Evolutionary conservation across 140 eudicot species (phyloP).

Genomic region (Erigeron philadelphicus): DNA sequence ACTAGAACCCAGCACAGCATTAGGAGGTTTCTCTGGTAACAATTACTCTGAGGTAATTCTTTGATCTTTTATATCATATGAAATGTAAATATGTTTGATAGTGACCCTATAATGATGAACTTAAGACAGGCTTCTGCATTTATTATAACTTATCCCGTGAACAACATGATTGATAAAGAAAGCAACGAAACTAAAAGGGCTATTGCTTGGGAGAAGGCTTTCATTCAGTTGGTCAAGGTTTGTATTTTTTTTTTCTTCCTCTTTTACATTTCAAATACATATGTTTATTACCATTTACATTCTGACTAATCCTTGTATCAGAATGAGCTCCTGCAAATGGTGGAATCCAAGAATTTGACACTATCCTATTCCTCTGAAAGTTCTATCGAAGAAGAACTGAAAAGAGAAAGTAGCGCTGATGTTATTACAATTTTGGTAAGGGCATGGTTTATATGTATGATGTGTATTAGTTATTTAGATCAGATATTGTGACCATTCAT

Average conservation of each 20-base stretch:
- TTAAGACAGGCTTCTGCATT: constrained; percentile 89
- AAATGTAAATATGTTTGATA: constrained; percentile 18
- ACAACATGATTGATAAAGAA: constrained; percentile 76
- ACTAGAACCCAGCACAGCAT: constrained; percentile 92
- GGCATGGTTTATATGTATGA: constrained; percentile 9
- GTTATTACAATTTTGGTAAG: constrained; percentile 80
- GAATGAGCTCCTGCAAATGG: constrained; percentile 90
- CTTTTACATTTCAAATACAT: background rate
- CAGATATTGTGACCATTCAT: background rate
- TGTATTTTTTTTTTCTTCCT: constrained; percentile 2
- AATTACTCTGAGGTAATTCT: constrained; percentile 81
- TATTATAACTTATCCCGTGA: constrained; percentile 84
- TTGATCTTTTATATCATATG: background rate
- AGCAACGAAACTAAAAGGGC: constrained; percentile 72
- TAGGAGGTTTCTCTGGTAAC: constrained; percentile 90
- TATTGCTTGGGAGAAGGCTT: constrained; percentile 95
- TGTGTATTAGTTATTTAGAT: background rate
- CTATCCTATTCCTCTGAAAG: constrained; percentile 94
- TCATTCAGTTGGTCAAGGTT: constrained; percentile 85
- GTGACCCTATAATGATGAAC: constrained; percentile 25
- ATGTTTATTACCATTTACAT: background rate
- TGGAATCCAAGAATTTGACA: constrained; percentile 64
- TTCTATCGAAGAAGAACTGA: constrained; percentile 91
- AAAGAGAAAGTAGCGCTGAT: constrained; percentile 98
- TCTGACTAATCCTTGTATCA: constrained; percentile 31